phyloP scores from a whole-genome alignment of 2,329 filamentous ascomycete species.

The Alternaria viburni region DNA sequence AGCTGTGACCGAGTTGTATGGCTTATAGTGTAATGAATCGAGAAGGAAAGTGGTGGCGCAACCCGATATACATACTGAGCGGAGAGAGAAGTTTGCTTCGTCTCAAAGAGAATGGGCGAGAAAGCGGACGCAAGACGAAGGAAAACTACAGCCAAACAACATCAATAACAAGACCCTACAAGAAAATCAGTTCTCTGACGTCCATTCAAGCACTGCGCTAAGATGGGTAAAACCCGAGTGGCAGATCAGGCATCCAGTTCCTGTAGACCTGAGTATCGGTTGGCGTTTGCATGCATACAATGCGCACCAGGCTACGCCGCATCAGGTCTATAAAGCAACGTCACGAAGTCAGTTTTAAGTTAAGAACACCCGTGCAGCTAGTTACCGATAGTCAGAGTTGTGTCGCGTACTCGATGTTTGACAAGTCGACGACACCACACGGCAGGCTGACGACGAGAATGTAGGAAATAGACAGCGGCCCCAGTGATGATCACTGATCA shows the following conservation, averaged over 20 bases:
- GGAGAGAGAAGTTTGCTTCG: neutral
- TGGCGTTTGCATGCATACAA: neutral
- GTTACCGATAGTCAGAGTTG: neutral
- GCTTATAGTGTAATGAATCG: too few species aligned
- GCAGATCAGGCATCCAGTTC: neutral
- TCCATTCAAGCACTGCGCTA: neutral
- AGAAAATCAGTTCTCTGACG: neutral
- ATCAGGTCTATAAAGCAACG: neutral
- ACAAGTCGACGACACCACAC: neutral
- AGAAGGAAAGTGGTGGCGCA: neutral
- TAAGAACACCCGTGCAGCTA: constrained; percentile 10
- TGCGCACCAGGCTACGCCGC: neutral
- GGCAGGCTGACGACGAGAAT: neutral
- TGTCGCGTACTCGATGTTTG: neutral
- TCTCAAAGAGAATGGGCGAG: neutral
- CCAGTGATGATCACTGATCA: neutral
- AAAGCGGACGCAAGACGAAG: neutral
- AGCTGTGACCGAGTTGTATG: too few species aligned
- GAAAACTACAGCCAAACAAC: neutral
- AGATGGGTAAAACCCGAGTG: too few species aligned
- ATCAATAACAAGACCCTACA: neutral
- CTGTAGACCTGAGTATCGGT: neutral
- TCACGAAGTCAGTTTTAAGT: constrained; percentile 10
- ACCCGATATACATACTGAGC: neutral
- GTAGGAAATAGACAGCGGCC: neutral